phyloP scores from a whole-genome alignment of 352 stramenopile genomes.

The Globisporangium polare region DNA sequence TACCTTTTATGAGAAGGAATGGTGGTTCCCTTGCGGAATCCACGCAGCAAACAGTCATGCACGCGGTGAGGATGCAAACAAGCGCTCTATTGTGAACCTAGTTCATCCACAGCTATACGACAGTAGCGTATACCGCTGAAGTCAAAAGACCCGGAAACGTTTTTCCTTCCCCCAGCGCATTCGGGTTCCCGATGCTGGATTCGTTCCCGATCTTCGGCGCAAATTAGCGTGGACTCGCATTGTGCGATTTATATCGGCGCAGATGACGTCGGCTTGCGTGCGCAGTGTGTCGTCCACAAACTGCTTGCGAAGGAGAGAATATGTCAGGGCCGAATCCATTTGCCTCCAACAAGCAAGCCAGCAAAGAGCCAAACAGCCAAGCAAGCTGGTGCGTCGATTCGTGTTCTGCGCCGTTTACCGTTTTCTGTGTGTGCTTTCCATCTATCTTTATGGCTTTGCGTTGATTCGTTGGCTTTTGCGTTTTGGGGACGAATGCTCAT shows the following conservation, averaged over 20 bases:
- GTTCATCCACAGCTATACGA: too few relatives aligned
- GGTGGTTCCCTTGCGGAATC: too few relatives aligned
- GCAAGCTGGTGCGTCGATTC: too few relatives aligned
- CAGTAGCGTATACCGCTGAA: too few relatives aligned
- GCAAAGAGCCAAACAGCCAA: too few relatives aligned
- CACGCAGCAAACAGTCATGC: too few relatives aligned
- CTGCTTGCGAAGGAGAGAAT: background rate
- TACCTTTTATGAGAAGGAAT: too few relatives aligned
- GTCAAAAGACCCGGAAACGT: background rate
- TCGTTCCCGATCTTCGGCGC: background rate
- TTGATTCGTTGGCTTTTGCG: background rate
- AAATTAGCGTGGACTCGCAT: background rate
- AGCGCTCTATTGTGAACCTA: too few relatives aligned
- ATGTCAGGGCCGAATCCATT: too few relatives aligned
- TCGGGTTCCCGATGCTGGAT: background rate
- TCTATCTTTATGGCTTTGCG: constrained; percentile 3
- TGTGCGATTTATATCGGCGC: background rate
- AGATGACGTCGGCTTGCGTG: background rate
- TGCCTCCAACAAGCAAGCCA: background rate
- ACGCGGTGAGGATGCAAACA: too few relatives aligned
- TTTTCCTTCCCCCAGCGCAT: background rate
- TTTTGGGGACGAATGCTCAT: constrained; percentile 2
- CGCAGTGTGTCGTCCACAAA: background rate
- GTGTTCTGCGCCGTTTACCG: too few relatives aligned
- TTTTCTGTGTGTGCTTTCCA: background rate